Evolutionary conservation across 768 basidiomycete species (phyloP).

Genomic region (Termitomyces heimii): DNA sequence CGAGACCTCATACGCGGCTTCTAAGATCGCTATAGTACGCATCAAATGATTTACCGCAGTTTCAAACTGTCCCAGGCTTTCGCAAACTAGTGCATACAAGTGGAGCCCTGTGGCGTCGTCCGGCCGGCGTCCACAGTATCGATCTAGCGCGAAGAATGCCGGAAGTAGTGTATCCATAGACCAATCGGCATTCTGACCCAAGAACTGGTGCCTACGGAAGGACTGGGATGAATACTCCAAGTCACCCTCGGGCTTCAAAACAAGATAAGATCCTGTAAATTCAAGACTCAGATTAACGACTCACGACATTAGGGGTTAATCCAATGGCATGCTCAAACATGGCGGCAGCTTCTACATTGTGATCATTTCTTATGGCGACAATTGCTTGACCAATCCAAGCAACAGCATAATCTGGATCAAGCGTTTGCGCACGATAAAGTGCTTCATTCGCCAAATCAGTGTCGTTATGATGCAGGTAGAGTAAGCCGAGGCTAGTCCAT

Average conservation of each 20-base stretch:
- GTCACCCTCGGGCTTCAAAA: constrained; percentile 70
- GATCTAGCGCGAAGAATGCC: constrained; percentile 75
- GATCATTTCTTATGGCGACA: constrained; percentile 54
- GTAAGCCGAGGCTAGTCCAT: constrained; percentile 86
- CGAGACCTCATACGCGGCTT: constrained; percentile 80
- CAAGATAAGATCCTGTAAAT: background rate
- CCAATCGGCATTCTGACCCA: constrained; percentile 8
- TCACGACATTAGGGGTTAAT: constrained; percentile 51
- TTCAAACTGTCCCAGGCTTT: constrained; percentile 68
- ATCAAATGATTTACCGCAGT: constrained; percentile 52
- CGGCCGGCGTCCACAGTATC: constrained; percentile 65
- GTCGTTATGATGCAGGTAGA: constrained; percentile 80
- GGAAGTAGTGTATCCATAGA: constrained; percentile 53
- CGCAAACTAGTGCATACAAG: constrained; percentile 80
- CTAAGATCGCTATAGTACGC: constrained; percentile 67
- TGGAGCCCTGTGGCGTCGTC: constrained; percentile 74
- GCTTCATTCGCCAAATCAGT: constrained; percentile 80
- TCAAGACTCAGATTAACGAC: constrained; percentile 16
- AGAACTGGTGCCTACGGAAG: constrained; percentile 35
- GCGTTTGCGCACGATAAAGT: constrained; percentile 80
- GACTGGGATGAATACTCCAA: constrained; percentile 63
- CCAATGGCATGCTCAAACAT: constrained; percentile 71
- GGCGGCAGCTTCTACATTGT: constrained; percentile 55
- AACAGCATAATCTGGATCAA: constrained; percentile 84
- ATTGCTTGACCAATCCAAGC: constrained; percentile 92